Evolutionary conservation across 1,284 basidiomycete species (phyloP), one percentile per base, ranked within the genome.

Genomic region (Ganoderma resinaceum): DNA sequence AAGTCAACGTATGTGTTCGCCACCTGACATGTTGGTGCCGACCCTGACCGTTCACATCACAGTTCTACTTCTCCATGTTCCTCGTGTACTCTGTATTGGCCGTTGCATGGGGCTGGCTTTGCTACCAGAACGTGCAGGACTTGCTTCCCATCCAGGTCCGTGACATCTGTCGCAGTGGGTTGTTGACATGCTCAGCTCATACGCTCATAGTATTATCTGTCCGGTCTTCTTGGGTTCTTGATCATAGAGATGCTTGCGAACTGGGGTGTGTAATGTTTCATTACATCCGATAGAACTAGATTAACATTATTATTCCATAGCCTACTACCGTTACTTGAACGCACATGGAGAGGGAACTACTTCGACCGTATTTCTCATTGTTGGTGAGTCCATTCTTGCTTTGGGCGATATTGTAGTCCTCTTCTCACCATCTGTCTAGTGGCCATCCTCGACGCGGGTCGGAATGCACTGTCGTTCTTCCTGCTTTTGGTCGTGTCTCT

Each of bases 381-480:
- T 97, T 70, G 92, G 93, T 90, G 66, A 74, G 90, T 78, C 18
- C 20, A 37, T 26, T 46, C 20, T 12, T 66, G 16, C 20, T 33
- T 57, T 4, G 18, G 55, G 2, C 31, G 23, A 38, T 20, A 40
- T 33, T 18, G 20, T n/a, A 31, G 12, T 29, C 16, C 42, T 57
- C 14, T 8, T 43, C 49, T 55, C 29, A 26, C 29, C 1, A 40
- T 72, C 29, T 40, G 66, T 59, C 26, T 71, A 92, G 95, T 96
- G 57, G 91, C 95, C 26, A 93, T 98, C 67, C 83, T 99, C 46
- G 97, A 98, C 76, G 97, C 97, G 4, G 96, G 93, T 1, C 85
- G 97, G 63, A 99, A 98, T 77, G 95, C 95, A 9, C 86, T 98
- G 74, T 96, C 94, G 1, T 96, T 99, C 83, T 99, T 99, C 83